Evolutionary conservation across 140 eudicot species (phyloP).

Genomic region (Flaveria floridana): DNA sequence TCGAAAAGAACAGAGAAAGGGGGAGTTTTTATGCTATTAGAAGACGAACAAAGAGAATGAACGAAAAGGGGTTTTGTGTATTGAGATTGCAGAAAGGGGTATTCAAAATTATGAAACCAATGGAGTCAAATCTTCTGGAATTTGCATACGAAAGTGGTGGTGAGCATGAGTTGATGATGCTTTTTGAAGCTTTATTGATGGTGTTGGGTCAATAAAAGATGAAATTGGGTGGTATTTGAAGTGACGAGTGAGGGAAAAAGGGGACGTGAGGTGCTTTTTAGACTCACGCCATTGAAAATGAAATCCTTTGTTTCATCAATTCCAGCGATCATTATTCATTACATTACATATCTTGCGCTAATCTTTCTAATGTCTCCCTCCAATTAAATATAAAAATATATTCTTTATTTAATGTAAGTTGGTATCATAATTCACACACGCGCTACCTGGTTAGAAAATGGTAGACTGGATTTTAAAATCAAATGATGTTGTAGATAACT

Average conservation of each 20-base stretch:
- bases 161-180: conserved; percentile 27
- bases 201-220: conserved; percentile 34
- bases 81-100: conserved; percentile 27
- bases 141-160: conserved; percentile 27
- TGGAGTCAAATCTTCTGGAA: conserved; percentile 21
- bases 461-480: too few relatives aligned
- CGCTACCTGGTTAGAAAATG: too few relatives aligned
- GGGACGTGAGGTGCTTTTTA: conserved; percentile 30
- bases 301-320: conserved; percentile 19
- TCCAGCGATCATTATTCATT: conserved; percentile 15
- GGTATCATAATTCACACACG: too few relatives aligned
- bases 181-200: conserved; percentile 26
- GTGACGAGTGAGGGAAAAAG: conserved; percentile 33
- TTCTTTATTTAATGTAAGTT: neutral
- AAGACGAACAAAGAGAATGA: conserved; percentile 32
- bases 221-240: conserved; percentile 33
- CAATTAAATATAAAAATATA: neutral
- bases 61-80: conserved; percentile 9
- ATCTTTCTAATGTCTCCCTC: conserved; percentile 22
- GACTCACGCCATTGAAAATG: conserved; percentile 34
- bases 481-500: too few relatives aligned
- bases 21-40: conserved; percentile 5
- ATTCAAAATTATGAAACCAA: conserved; percentile 39
- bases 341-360: neutral
- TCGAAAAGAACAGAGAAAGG: conserved; percentile 30